Evolutionary conservation across 345 rosid genomes (phyloP).

Genomic region (Citrus sp.): DNA sequence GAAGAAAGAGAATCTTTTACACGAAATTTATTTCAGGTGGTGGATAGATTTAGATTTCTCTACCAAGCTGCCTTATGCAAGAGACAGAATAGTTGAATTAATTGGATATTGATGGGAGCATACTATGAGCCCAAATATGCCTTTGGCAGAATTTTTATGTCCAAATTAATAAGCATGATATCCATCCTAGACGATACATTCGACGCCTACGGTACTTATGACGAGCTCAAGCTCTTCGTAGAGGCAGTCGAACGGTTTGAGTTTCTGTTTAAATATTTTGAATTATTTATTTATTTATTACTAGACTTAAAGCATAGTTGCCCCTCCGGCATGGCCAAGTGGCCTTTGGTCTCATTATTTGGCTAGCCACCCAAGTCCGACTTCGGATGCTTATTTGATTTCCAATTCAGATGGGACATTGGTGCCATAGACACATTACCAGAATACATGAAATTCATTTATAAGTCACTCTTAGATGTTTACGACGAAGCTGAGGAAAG

Average conservation of each 20-base stretch:
- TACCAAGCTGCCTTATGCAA: neutral
- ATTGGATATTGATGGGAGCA: neutral
- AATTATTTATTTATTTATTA: too few relatives aligned
- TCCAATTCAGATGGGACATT: neutral
- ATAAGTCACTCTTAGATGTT: neutral
- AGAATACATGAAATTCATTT: neutral
- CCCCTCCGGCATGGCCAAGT: too few relatives aligned
- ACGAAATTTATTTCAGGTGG: neutral
- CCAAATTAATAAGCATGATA: neutral
- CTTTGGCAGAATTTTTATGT: neutral
- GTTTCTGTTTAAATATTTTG: too few relatives aligned
- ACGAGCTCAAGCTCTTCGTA: neutral
- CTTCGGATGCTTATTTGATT: neutral
- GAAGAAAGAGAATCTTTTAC: neutral
- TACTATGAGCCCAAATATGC: neutral
- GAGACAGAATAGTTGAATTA: neutral
- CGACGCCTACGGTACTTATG: neutral
- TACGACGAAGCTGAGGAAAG: too few relatives aligned
- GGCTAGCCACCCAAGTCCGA: too few relatives aligned
- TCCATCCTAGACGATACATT: neutral
- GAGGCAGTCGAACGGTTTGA: neutral
- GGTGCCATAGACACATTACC: neutral
- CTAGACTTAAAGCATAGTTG: too few relatives aligned
- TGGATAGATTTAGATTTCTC: neutral
- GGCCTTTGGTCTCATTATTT: too few relatives aligned